Evolutionary conservation across 1,284 basidiomycete species (phyloP).

Genomic region (Fomes fomentarius): DNA sequence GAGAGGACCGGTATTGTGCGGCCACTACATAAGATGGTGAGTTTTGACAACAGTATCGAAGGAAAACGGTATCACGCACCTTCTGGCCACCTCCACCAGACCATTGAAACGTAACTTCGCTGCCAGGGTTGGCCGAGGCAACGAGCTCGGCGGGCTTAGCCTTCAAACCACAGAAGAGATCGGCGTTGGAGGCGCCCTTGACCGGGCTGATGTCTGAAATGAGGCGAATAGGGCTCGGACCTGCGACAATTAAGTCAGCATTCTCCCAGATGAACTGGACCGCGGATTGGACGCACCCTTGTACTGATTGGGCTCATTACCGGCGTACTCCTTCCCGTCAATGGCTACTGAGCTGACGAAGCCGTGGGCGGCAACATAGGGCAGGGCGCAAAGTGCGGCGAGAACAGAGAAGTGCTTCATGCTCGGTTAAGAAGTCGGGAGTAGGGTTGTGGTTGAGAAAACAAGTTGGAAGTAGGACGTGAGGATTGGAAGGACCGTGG

Average conservation of each 20-base stretch:
- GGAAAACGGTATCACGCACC: conserved; percentile 40
- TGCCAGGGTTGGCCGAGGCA: conserved; percentile 67
- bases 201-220: conserved; percentile 60
- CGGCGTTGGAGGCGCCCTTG: conserved; percentile 60
- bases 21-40: conserved; percentile 51
- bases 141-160: conserved; percentile 55
- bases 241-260: neutral
- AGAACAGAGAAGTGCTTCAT: conserved; percentile 26
- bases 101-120: conserved; percentile 63
- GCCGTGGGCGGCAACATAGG: conserved; percentile 25
- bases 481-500: neutral
- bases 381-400: conserved; percentile 18
- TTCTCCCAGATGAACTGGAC: no score
- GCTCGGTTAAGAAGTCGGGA: neutral
- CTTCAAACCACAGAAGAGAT: conserved; percentile 65
- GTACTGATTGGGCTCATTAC: conserved; percentile 35
- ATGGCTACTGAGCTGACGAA: conserved; percentile 25
- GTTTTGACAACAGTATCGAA: neutral
- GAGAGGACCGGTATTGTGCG: conserved; percentile 71
- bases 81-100: conserved; percentile 45
- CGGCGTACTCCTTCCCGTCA: conserved; percentile 26
- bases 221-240: conserved; percentile 59
- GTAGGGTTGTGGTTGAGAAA: no score
- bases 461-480: neutral
- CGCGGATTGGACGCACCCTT: conserved; percentile 21